These are phyloP conservation scores for Copromyces sp. DNA, from an alignment of 495 filamentous ascomycete species.

Conservation along the genomic window DNA sequence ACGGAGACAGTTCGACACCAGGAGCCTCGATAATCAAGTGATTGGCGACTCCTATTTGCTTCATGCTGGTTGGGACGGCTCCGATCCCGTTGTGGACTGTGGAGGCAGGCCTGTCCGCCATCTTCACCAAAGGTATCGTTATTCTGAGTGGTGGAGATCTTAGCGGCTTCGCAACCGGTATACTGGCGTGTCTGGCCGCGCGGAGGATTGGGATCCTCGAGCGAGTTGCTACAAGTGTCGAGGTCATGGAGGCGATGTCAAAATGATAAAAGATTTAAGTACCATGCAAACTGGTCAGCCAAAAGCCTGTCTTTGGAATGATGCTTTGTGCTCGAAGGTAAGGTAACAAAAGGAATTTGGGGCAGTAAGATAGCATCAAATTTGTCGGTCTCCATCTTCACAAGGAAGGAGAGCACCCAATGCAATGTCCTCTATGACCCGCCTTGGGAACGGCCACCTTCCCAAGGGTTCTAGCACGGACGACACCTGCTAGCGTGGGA, in stretches of 20 bases:
- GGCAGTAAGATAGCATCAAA: neutral
- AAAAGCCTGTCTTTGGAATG: neutral
- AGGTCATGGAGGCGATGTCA: neutral
- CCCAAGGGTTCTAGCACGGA: neutral
- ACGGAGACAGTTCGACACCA: slow-evolving; percentile 34
- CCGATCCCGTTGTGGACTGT: neutral
- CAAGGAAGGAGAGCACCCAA: neutral
- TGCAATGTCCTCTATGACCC: neutral
- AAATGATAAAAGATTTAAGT: neutral
- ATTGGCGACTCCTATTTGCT: slow-evolving; percentile 32
- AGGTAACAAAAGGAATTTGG: neutral
- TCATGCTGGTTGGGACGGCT: slow-evolving; percentile 1
- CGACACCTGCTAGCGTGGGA: neutral
- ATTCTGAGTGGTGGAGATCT: neutral
- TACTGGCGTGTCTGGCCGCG: neutral
- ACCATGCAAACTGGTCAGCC: neutral
- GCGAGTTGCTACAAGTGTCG: neutral
- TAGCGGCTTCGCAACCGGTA: neutral
- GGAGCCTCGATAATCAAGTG: slow-evolving; percentile 37
- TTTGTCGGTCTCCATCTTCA: neutral
- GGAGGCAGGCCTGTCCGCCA: neutral
- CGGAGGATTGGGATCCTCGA: neutral
- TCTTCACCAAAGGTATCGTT: neutral
- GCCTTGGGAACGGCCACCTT: neutral
- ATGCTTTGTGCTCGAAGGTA: neutral